Evolutionary conservation across 768 basidiomycete genomes (phyloP).

Genomic region (Candolleomyces eurysporus): DNA sequence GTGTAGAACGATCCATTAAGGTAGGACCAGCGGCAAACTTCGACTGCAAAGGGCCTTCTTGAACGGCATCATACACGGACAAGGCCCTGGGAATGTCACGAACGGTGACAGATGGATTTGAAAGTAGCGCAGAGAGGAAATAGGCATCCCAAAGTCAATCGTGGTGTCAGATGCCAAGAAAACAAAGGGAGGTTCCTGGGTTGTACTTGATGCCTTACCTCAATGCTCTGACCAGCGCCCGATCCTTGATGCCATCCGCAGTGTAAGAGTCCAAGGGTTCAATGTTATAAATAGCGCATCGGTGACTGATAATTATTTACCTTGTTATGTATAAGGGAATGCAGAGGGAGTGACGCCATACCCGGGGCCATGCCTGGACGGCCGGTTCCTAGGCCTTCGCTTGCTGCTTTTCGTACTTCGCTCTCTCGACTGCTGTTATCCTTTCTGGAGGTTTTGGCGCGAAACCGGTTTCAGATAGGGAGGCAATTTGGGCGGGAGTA

Average conservation of each 20-base stretch:
- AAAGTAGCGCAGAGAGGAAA: constrained; percentile 35
- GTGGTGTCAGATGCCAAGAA: not conserved
- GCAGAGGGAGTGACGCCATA: not conserved
- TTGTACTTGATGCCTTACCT: constrained; percentile 23
- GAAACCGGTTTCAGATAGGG: too few species aligned
- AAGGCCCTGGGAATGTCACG: constrained; percentile 26
- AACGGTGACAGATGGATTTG: constrained; percentile 31
- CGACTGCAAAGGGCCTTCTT: constrained; percentile 31
- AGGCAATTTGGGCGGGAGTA: too few species aligned
- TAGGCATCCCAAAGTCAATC: constrained; percentile 36
- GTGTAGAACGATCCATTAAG: constrained; percentile 32
- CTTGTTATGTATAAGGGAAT: not conserved
- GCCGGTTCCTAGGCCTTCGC: constrained; percentile 18
- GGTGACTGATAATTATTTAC: constrained; percentile 10
- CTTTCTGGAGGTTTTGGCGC: too few species aligned
- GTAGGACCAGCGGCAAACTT: constrained; percentile 25
- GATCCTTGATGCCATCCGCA: constrained; percentile 36
- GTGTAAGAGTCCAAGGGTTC: constrained; percentile 16
- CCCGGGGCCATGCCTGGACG: constrained; percentile 13
- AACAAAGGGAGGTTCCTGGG: constrained; percentile 30
- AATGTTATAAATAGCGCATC: constrained; percentile 15
- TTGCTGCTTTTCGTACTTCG: too few species aligned
- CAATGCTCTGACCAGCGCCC: constrained; percentile 48
- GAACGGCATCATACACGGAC: constrained; percentile 34
- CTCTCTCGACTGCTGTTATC: too few species aligned